A percentile compares a stretch with the other conserved stretches of the same genome.
Conservation (phyloP, 306 rosid genomes). For the Sophora flavescens region DNA sequence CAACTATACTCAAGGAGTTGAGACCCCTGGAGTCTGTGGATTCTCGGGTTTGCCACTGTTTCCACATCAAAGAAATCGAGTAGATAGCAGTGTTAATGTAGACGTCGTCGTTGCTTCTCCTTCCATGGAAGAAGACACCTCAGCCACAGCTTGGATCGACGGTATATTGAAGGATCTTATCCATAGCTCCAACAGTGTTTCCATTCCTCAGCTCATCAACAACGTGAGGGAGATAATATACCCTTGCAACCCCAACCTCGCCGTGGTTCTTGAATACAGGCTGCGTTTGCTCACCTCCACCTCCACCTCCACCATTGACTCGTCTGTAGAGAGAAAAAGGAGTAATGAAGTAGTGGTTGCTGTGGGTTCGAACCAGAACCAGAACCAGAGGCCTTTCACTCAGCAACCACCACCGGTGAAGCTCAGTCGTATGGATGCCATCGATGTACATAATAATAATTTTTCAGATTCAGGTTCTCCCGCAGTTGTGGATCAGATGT, state of each 20-base stretch:
- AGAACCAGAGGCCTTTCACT: constrained; percentile 24
- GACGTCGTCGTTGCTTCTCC: constrained; percentile 43
- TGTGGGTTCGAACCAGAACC: constrained; percentile 20
- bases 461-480: constrained; percentile 43
- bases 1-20: background rate
- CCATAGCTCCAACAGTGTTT: constrained; percentile 75
- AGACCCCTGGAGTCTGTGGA: constrained; percentile 78
- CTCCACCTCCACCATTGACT: background rate
- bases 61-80: constrained; percentile 64
- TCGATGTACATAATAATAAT: constrained; percentile 24
- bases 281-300: constrained; percentile 66
- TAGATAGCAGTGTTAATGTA: constrained; percentile 19
- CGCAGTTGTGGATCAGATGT: constrained; percentile 50
- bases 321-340: constrained; percentile 18
- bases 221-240: constrained; percentile 89
- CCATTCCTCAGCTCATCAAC: constrained; percentile 90
- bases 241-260: constrained; percentile 96
- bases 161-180: constrained; percentile 86
- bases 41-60: constrained; percentile 92
- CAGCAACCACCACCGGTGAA: constrained; percentile 35
- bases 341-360: constrained; percentile 18
- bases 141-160: constrained; percentile 90
- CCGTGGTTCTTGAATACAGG: constrained; percentile 85
- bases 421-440: constrained; percentile 19
- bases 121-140: constrained; percentile 72